These are phyloP conservation scores for Pichia occidentalis DNA, from an alignment of 805 yeast genomes.

Conservation along the genomic window DNA sequence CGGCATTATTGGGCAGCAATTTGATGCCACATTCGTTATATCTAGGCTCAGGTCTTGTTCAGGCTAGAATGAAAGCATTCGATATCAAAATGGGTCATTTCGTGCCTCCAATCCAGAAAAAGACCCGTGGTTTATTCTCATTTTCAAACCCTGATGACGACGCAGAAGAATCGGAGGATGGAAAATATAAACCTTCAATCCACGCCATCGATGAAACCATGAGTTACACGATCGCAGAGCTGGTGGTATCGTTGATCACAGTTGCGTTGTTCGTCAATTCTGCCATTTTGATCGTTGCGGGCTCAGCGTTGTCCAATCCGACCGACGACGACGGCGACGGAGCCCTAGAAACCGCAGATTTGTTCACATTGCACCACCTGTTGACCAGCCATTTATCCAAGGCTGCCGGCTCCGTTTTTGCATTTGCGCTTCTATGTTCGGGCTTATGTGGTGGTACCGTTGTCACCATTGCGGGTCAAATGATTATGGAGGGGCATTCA, in stretches of 20 bases:
- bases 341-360: slow-evolving; percentile 70
- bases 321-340: slow-evolving; percentile 41
- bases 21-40: slow-evolving; percentile 93
- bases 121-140: slow-evolving; percentile 14
- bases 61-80: slow-evolving; percentile 72
- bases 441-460: slow-evolving; percentile 97
- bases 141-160: slow-evolving; percentile 24
- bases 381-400: slow-evolving; percentile 66
- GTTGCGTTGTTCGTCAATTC: slow-evolving; percentile 92
- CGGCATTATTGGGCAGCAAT: slow-evolving; percentile 89
- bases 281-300: slow-evolving; percentile 86
- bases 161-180: slow-evolving; percentile 32
- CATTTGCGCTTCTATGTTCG: slow-evolving; percentile 77
- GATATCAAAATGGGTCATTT: slow-evolving; percentile 65
- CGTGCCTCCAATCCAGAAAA: slow-evolving; percentile 28
- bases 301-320: slow-evolving; percentile 60
- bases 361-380: slow-evolving; percentile 71
- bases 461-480: slow-evolving; percentile 89
- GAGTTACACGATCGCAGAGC: slow-evolving; percentile 75
- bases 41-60: slow-evolving; percentile 84
- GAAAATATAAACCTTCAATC: slow-evolving; percentile 59
- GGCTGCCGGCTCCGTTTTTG: slow-evolving; percentile 84
- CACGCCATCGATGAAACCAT: slow-evolving; percentile 76
- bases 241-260: slow-evolving; percentile 72
- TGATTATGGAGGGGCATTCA: slow-evolving; percentile 86